Evolutionary conservation across 2,329 filamentous ascomycete genomes (phyloP).

Genomic region (Colletotrichum magnum): DNA sequence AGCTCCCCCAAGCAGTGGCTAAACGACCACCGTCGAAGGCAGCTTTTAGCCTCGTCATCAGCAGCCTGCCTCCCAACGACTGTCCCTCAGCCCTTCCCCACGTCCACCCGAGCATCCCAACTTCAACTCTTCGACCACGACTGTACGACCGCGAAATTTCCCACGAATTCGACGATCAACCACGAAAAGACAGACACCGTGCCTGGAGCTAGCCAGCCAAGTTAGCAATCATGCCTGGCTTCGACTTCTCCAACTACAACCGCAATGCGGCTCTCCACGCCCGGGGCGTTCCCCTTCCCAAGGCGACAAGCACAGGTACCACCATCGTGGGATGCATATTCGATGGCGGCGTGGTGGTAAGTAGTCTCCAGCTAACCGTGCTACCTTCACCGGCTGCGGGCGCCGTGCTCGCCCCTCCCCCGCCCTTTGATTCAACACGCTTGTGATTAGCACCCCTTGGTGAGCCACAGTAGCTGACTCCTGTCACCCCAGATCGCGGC

Average conservation of each 20-base stretch:
- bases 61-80: conserved; percentile 46
- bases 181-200: conserved; percentile 1
- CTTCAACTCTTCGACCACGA: conserved; percentile 14
- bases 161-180: conserved; percentile 13
- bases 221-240: conserved; percentile 83
- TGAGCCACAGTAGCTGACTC: conserved; percentile 14
- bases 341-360: conserved; percentile 93
- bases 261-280: conserved; percentile 97
- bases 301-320: conserved; percentile 98
- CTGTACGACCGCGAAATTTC: conserved; percentile 19
- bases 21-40: conserved; percentile 53
- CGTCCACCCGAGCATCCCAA: conserved; percentile 40
- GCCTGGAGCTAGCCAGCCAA: conserved; percentile 22
- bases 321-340: conserved; percentile 98
- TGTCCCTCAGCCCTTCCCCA: conserved; percentile 44
- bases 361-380: conserved; percentile 46
- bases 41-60: conserved; percentile 71
- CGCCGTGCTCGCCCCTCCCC: background rate
- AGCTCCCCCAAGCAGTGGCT: conserved; percentile 39
- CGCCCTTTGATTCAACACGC: background rate
- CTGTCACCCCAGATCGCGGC: conserved; percentile 83
- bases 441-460: background rate
- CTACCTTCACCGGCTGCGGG: background rate
- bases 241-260: conserved; percentile 99
- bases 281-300: conserved; percentile 92